Evolutionary conservation across 805 yeast species (phyloP), one percentile per base, ranked within the genome.

Genomic region (Starmerella potacharoeniae): DNA sequence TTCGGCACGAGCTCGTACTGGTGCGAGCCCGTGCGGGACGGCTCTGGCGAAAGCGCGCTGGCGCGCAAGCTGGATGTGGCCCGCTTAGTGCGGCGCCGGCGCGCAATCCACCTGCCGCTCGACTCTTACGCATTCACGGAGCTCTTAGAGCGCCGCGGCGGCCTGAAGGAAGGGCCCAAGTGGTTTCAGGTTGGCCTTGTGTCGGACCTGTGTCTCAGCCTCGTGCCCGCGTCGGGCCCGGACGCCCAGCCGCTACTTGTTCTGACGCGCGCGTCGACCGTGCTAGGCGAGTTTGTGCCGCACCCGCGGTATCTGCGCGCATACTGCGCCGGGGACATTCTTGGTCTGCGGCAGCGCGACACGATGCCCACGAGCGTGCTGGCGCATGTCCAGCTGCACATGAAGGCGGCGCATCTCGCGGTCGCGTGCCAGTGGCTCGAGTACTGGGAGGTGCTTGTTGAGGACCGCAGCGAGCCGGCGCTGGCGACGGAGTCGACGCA

Each of bases 141-240:
- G 4, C 16, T n/a, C 3, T 9, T 5, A 1, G 33, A 31, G 16
- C 13, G 3, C 14, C 43, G 42, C 31, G 34, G 44, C 30, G 28
- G 35, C 22, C 11, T 28, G n/a, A 30, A 2, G 11, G 29, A 13
- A n/a, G 29, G 39, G 44, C 17, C 30, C 1, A 33, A 10, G 29
- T 60, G 62, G 62, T 37, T 29, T 11, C 61, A 57, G 44, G 36
- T 55, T 1, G 61, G 58, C 8, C 51, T 60, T 9, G 43, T 16
- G 4, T 60, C 62, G 5, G 57, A 49, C 14, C 37, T 60, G 7
- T 40, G 40, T 22, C 40, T 60, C 31, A 54, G 55, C 31, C 35
- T 60, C 1, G 36, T 60, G 5, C 55, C 60, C 3, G 17, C 22
- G 4, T 51, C 51, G 29, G 34, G 45, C 29, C 28, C 41, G 29